Evolutionary conservation across 148 eudicot genomes (phyloP).

Genomic region (Mesembryanthemum crystallinum): DNA sequence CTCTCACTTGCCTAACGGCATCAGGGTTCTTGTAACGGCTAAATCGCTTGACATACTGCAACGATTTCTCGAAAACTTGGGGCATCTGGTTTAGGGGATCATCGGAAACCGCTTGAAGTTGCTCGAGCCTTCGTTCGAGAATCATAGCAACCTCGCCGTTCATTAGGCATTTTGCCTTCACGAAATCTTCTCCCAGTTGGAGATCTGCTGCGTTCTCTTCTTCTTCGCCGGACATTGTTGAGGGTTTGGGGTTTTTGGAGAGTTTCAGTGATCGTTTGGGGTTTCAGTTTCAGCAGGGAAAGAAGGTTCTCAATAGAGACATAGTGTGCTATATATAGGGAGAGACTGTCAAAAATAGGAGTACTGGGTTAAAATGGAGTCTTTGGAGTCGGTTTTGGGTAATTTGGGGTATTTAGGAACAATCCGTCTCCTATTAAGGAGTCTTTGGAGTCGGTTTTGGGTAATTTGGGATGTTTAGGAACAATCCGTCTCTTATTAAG

Average conservation of each 20-base stretch:
- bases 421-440: no score
- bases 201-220: constrained; percentile 85
- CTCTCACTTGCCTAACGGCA: constrained; percentile 86
- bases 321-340: no score
- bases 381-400: no score
- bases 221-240: constrained; percentile 60
- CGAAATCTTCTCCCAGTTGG: constrained; percentile 74
- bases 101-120: constrained; percentile 73
- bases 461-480: no score
- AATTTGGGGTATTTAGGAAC: no score
- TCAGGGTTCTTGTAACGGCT: constrained; percentile 92
- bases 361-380: no score
- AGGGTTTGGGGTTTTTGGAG: no score
- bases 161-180: constrained; percentile 96
- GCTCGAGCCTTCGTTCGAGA: constrained; percentile 78
- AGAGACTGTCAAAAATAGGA: no score
- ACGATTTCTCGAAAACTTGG: constrained; percentile 91
- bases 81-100: constrained; percentile 80
- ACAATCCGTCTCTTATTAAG: no score
- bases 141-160: constrained; percentile 87
- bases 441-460: no score
- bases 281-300: no score
- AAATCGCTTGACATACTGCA: constrained; percentile 88
- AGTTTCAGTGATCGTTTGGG: not conserved
- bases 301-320: no score